These are phyloP conservation scores for Suaeda aralocaspica DNA, from an alignment of 148 eudicot genomes.

Conservation along the genomic window DNA sequence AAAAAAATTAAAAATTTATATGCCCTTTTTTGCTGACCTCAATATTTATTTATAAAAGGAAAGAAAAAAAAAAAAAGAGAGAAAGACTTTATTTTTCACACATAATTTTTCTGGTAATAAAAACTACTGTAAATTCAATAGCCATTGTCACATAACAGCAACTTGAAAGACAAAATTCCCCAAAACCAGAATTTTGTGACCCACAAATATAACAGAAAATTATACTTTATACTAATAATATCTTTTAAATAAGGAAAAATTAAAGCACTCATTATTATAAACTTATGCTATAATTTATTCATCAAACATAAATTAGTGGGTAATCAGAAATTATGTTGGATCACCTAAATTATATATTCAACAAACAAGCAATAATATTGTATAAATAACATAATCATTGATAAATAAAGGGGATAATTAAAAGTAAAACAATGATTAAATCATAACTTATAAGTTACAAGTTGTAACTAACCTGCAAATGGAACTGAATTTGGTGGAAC, in stretches of 20 bases:
- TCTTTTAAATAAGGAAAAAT: constrained; percentile 5
- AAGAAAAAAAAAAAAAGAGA: neutral
- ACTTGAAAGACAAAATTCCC: constrained; percentile 25
- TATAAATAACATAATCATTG: neutral
- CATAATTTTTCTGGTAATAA: constrained; percentile 1
- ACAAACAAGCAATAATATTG: neutral
- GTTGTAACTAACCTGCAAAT: constrained; percentile 12
- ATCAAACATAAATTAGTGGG: constrained; percentile 22
- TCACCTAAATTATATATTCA: neutral
- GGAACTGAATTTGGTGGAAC: constrained; percentile 6
- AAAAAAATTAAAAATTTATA: too few relatives aligned
- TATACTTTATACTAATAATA: neutral
- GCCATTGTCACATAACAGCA: constrained; percentile 19
- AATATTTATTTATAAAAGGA: too few relatives aligned
- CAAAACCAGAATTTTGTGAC: constrained; percentile 23
- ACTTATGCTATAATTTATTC: constrained; percentile 2
- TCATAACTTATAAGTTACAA: too few relatives aligned
- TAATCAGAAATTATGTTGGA: neutral
- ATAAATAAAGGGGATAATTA: neutral
- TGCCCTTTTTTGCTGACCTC: neutral
- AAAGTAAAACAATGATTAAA: neutral
- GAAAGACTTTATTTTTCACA: neutral
- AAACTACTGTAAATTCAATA: neutral
- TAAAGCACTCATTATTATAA: neutral
- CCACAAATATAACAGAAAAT: constrained; percentile 14